Evolutionary conservation across 305 asterid genomes (phyloP), one percentile per base, ranked within the genome.

Genomic region (Fraxinus paxiana): DNA sequence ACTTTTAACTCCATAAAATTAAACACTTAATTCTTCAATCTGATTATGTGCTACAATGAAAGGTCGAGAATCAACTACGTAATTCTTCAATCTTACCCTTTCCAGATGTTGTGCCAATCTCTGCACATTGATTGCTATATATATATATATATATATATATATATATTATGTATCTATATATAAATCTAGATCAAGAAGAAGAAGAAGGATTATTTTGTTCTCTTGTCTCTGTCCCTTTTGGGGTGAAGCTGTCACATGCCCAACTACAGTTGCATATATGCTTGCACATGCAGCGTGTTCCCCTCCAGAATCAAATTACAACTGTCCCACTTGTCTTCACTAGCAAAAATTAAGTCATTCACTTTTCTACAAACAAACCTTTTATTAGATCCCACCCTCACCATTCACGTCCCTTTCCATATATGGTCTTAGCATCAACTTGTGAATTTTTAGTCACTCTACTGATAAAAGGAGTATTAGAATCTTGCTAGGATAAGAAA

Each of bases 201-300:
- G 35, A 31, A 3, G 35, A 31, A 31, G 35, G 76, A 33, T 78
- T 13, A 63, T 56, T 51, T 79, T 38, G 35, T 77, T 63, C 84
- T 82, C 77, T 67, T 9, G 34, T 26, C 63, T 71, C 89, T 70
- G 78, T 78, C 56, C 73, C 74, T 80, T 86, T 84, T 9, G 37
- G 9, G 7, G 13, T 24, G 20, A 65, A 88, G 89, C 88, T 85
- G 93, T 87, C 93, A 92, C 96, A 90, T 92, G 94, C 93, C 80
- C 67, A 84, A 82, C 78, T 73, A 26, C 33, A 30, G 35, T 67
- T 13, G 76, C 54, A 67, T 69, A 24, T 15, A 71, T 67, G 37
- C 37, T 30, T 26, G 73, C 73, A 67, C 73, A 67, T 67, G 73
- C 38, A 67, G n/a, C 1, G 17, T 65, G 35, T 65, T 65, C 73